Evolutionary conservation across 2,329 filamentous ascomycete genomes (phyloP).

Genomic region (Xylaria sp.): DNA sequence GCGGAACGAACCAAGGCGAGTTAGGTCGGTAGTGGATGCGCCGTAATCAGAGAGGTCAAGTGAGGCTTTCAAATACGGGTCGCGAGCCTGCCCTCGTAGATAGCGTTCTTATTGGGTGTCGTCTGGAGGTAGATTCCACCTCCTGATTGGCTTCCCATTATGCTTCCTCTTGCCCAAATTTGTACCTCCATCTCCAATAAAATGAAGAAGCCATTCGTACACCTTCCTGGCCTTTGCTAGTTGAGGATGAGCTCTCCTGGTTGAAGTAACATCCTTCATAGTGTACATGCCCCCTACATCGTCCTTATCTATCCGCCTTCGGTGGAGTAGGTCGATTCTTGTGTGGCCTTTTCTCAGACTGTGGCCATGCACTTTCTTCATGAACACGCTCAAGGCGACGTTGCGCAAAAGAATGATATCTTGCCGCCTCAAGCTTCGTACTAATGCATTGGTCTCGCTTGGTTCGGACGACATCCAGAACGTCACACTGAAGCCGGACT

Average conservation of each 20-base stretch:
- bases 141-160: conserved; percentile 36
- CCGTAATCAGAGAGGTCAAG: too few relatives aligned
- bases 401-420: conserved; percentile 83
- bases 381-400: conserved; percentile 78
- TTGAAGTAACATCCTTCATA: conserved; percentile 52
- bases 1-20: too few relatives aligned
- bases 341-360: conserved; percentile 76
- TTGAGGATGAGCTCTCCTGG: conserved; percentile 52
- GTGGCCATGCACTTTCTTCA: conserved; percentile 81
- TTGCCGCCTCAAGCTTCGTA: conserved; percentile 62
- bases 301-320: conserved; percentile 56
- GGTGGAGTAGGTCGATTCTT: conserved; percentile 69
- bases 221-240: conserved; percentile 69
- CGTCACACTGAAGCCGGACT: conserved; percentile 78
- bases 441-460: conserved; percentile 24
- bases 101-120: conserved; percentile 37
- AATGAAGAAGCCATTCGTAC: conserved; percentile 75
- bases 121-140: conserved; percentile 42
- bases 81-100: background rate
- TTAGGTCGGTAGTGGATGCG: too few relatives aligned
- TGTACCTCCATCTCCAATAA: conserved; percentile 59
- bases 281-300: conserved; percentile 64
- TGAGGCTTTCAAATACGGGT: background rate
- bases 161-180: conserved; percentile 36
- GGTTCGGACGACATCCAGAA: conserved; percentile 71